Evolutionary conservation across 192 early-diverging fungal genomes (phyloP).

Genomic region (Backusella liffmaniae): DNA sequence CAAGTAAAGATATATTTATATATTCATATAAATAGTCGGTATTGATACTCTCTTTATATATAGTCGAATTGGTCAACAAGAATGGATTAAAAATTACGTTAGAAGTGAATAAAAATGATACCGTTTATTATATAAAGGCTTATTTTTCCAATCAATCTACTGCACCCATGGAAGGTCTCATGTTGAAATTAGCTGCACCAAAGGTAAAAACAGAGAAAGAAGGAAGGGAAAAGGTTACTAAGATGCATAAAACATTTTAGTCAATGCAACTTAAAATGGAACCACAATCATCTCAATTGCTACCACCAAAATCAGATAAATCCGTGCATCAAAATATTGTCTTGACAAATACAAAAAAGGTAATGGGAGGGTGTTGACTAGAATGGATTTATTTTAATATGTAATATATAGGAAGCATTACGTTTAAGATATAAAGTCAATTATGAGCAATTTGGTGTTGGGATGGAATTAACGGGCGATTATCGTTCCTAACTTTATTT

Average conservation of each 20-base stretch:
- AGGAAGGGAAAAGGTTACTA: neutral
- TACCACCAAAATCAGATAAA: conserved; percentile 38
- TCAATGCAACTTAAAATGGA: conserved; percentile 47
- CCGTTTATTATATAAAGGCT: conserved; percentile 34
- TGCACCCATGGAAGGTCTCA: conserved; percentile 39
- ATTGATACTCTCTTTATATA: neutral
- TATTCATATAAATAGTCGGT: neutral
- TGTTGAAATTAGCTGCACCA: conserved; percentile 45
- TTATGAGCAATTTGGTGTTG: conserved; percentile 38
- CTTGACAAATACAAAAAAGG: conserved; percentile 35
- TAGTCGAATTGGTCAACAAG: conserved; percentile 42
- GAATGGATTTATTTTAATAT: neutral
- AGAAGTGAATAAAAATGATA: conserved; percentile 24
- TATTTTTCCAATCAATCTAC: conserved; percentile 47
- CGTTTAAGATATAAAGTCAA: conserved; percentile 49
- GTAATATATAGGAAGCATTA: conserved; percentile 15
- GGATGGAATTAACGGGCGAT: conserved; percentile 48
- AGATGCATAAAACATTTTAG: neutral
- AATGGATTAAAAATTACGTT: conserved; percentile 48
- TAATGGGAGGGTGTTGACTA: neutral
- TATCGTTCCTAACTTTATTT: conserved; percentile 23
- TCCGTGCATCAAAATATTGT: conserved; percentile 40
- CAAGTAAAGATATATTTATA: neutral
- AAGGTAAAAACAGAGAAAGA: conserved; percentile 30
- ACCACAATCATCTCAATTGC: conserved; percentile 39